Conservation (phyloP, 1,284 basidiomycete genomes). For the Fomitopsis palustris region DNA sequence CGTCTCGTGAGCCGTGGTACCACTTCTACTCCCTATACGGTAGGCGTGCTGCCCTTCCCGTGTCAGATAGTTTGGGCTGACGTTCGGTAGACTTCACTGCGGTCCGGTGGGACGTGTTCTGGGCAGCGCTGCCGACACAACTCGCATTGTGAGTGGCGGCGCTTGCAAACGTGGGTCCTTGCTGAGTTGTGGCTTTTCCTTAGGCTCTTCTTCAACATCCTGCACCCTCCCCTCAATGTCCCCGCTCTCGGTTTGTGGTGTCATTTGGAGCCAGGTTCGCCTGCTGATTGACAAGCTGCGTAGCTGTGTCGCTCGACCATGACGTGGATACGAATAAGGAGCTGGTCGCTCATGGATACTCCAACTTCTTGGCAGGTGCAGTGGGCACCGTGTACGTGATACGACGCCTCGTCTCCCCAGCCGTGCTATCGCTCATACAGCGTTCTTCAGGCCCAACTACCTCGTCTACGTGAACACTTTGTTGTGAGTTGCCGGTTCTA, state of each 20-base stretch:
- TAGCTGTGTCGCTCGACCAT: slow-evolving; percentile 86
- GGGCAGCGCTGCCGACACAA: slow-evolving; percentile 79
- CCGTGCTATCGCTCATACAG: not conserved
- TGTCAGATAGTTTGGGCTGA: not conserved
- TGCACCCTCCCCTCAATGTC: slow-evolving; percentile 93
- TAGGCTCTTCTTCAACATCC: slow-evolving; percentile 86
- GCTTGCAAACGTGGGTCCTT: slow-evolving; percentile 8
- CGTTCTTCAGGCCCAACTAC: slow-evolving; percentile 62
- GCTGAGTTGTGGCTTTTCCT: not conserved
- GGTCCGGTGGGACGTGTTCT: slow-evolving; percentile 63
- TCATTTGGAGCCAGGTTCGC: too few species aligned
- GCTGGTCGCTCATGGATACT: slow-evolving; percentile 90
- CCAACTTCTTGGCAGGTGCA: slow-evolving; percentile 82
- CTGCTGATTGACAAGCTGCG: not conserved
- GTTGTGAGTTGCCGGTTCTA: slow-evolving; percentile 46
- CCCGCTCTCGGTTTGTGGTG: slow-evolving; percentile 74
- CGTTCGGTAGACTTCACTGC: slow-evolving; percentile 52
- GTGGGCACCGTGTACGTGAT: slow-evolving; percentile 73
- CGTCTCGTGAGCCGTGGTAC: slow-evolving; percentile 70
- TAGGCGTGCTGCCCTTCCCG: slow-evolving; percentile 29
- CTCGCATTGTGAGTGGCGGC: slow-evolving; percentile 59
- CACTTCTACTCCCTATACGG: slow-evolving; percentile 78
- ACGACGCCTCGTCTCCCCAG: not conserved
- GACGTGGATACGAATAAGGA: slow-evolving; percentile 95
- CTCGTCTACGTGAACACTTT: slow-evolving; percentile 90